These are phyloP conservation scores for Dinochytrium kinnereticum DNA, from an alignment of 371 early-diverging fungal species.

Conservation along the genomic window DNA sequence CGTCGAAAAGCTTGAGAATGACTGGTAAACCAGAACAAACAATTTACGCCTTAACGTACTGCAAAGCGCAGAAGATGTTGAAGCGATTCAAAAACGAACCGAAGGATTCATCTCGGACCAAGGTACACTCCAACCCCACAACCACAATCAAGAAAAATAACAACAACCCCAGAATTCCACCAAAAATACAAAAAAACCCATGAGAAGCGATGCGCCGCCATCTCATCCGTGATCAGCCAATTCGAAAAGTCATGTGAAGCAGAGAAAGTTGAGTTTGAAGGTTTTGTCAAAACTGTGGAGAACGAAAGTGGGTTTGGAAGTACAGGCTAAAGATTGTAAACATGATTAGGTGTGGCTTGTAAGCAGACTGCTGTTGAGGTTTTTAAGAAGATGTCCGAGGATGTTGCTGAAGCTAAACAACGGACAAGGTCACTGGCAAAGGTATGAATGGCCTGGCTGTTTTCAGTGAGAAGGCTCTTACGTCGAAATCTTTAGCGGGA, in stretches of 20 bases:
- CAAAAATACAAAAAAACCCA: slow-evolving; percentile 11
- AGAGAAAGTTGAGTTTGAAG: background rate
- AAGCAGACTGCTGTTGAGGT: slow-evolving; percentile 1
- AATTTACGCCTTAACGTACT: background rate
- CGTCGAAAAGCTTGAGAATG: background rate
- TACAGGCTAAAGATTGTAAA: background rate
- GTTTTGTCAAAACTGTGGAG: background rate
- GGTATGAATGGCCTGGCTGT: too few species aligned
- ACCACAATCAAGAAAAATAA: background rate
- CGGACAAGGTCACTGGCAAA: background rate
- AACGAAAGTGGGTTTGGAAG: background rate
- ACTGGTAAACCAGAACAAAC: too few species aligned
- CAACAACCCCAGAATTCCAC: background rate
- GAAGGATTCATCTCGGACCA: background rate
- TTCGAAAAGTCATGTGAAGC: background rate
- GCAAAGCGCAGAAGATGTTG: background rate
- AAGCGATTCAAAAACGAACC: background rate
- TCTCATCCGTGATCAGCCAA: background rate
- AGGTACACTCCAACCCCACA: background rate
- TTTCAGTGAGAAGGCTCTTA: too few species aligned
- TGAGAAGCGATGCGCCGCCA: background rate
- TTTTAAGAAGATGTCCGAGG: slow-evolving; percentile 4
- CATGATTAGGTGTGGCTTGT: background rate
- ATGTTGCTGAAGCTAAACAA: slow-evolving; percentile 5
- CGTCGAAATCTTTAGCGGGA: too few species aligned